Evolutionary conservation across 1,284 basidiomycete genomes (phyloP), one percentile per base, ranked within the genome.

Genomic region (Ustilago tritici): DNA sequence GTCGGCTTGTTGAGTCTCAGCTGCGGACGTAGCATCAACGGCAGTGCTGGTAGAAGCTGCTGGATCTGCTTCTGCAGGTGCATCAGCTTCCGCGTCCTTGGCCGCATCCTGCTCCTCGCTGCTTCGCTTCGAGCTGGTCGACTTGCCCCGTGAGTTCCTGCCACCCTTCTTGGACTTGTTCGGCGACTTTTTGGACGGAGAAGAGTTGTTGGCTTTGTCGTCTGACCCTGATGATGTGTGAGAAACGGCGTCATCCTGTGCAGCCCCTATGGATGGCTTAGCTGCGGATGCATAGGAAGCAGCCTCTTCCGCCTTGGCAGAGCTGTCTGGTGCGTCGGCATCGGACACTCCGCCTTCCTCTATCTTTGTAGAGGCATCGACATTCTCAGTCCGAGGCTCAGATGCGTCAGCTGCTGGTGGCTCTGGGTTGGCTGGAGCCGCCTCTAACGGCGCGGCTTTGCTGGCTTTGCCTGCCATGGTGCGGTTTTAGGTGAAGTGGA

Each of bases 121-220:
- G 59, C 64, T 70, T 38, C 67, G 60, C 55, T 73, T 77, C 6
- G 70, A 70, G 59, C 66, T 61, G 14, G 54, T 12, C 6, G 67
- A 62, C 55, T 69, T 69, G 65, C 62, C 63, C 10, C 67, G 69
- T 9, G 69, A 76, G 43, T 0, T 62, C 32, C 64, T 70, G 61
- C 56, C 38, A n/a, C 62, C 65, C 52, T 73, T 77, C 59, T 73
- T 77, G 4, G 70, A 65, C 52, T 63, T 67, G 58, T 55, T 57
- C 11, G 61, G 31, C 4, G 61, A 38, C 49, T 65, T 74, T 35
- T 70, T 78, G 32, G 67, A 66, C 5, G 76, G 56, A 3, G 69
- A 71, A 9, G 65, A 55, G 15, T 46, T 52, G 57, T 14, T 46
- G 11, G 47, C 35, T 40, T 73, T 77, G 54, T 72, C 75, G 40